Evolutionary conservation across 2,329 filamentous ascomycete genomes (phyloP).

Genomic region (Paecilomyces sp.): DNA sequence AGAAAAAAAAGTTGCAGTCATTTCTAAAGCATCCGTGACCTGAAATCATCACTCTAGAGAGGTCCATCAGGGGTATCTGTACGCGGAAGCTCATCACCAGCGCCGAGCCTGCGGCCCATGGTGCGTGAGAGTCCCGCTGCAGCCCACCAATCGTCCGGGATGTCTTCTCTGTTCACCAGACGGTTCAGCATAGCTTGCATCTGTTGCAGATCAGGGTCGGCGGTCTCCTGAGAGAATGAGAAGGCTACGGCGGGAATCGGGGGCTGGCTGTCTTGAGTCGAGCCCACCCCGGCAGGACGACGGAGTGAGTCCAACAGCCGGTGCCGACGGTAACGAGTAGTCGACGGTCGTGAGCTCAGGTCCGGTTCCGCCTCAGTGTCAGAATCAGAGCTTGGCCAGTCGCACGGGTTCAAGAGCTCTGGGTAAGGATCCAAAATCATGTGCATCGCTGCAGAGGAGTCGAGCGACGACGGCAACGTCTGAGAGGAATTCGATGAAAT

Average conservation of each 20-base stretch:
- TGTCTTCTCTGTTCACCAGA: slow-evolving; percentile 63
- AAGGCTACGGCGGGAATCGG: slow-evolving; percentile 25
- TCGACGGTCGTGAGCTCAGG: slow-evolving; percentile 1
- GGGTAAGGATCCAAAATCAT: slow-evolving; percentile 27
- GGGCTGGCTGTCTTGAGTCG: slow-evolving; percentile 26
- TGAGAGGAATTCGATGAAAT: slow-evolving; percentile 39
- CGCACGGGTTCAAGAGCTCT: slow-evolving; percentile 30
- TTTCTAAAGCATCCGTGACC: neutral
- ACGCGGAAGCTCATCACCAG: slow-evolving; percentile 14
- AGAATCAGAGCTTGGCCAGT: slow-evolving; percentile 28
- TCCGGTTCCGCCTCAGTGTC: slow-evolving; percentile 22
- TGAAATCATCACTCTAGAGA: slow-evolving; percentile 5
- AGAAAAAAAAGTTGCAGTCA: neutral
- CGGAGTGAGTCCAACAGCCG: slow-evolving; percentile 7
- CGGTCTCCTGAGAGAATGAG: slow-evolving; percentile 20
- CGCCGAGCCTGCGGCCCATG: slow-evolving; percentile 21
- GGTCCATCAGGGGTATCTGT: slow-evolving; percentile 13
- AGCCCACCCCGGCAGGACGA: slow-evolving; percentile 18
- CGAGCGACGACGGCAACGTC: slow-evolving; percentile 23
- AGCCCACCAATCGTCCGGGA: slow-evolving; percentile 78
- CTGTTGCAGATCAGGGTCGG: slow-evolving; percentile 44
- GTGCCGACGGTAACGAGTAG: slow-evolving; percentile 7
- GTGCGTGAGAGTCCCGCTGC: slow-evolving; percentile 60
- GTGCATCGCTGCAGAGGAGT: slow-evolving; percentile 13
- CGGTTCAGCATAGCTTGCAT: slow-evolving; percentile 68